Percentiles rank a stretch among this genome's conserved stretches.
Conservation (phyloP, 495 filamentous ascomycete genomes). For the Aspergillus panamensis region DNA sequence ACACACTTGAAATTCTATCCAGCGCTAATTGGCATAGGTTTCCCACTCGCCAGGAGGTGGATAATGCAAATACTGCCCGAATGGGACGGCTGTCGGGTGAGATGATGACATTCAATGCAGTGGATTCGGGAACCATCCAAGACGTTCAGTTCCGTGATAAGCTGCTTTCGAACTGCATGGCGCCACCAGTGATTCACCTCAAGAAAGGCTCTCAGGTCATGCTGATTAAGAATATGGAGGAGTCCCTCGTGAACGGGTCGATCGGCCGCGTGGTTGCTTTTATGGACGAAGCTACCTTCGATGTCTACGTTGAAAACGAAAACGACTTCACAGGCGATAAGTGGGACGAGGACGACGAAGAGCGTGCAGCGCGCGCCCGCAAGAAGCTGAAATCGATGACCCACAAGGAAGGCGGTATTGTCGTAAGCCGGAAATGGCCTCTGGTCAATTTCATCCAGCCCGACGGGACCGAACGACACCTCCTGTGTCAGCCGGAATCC, state of each 20-base stretch:
- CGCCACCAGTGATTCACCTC: constrained; percentile 67
- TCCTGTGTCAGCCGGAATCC: constrained; percentile 78
- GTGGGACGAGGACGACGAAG: constrained; percentile 40
- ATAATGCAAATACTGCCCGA: constrained; percentile 72
- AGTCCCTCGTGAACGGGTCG: constrained; percentile 88
- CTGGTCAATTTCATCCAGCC: constrained; percentile 75
- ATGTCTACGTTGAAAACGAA: constrained; percentile 54
- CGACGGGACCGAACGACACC: constrained; percentile 71
- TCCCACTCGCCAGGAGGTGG: constrained; percentile 86
- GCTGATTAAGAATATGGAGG: constrained; percentile 99
- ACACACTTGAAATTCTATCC: constrained; percentile 15
- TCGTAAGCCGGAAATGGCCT: constrained; percentile 58
- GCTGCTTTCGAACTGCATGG: constrained; percentile 88
- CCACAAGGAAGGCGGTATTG: constrained; percentile 34
- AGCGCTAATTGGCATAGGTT: constrained; percentile 56
- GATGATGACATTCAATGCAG: constrained; percentile 60
- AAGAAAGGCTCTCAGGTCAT: constrained; percentile 96
- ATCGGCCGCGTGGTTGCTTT: constrained; percentile 82
- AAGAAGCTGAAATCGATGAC: constrained; percentile 48
- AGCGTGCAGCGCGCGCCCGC: constrained; percentile 41
- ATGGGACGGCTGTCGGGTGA: constrained; percentile 70
- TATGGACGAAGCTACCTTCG: constrained; percentile 79
- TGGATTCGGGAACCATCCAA: constrained; percentile 69
- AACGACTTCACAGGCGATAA: constrained; percentile 47
- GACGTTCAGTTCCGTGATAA: constrained; percentile 68